Evolutionary conservation across 176 grass and related monocot species (phyloP).

Genomic region (Bothriochloa decipiens): DNA sequence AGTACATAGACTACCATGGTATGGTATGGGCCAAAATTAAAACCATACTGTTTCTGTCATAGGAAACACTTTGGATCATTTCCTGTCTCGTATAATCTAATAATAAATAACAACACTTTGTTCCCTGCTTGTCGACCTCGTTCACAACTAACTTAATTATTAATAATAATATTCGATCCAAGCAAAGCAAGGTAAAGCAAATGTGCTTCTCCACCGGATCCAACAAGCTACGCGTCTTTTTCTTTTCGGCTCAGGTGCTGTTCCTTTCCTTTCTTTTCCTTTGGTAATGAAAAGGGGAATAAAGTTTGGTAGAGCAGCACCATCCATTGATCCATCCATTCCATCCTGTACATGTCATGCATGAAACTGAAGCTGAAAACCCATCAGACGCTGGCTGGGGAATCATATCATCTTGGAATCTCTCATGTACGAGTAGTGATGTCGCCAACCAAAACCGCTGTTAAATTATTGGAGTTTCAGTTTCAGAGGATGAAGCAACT

Average conservation of each 20-base stretch:
- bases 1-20: too few relatives aligned
- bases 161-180: too few relatives aligned
- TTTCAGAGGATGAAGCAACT: constrained; percentile 6
- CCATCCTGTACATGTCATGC: not conserved
- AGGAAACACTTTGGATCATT: too few relatives aligned
- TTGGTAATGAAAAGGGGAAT: not conserved
- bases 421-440: not conserved
- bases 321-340: too few relatives aligned
- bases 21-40: too few relatives aligned
- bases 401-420: not conserved
- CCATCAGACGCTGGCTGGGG: not conserved
- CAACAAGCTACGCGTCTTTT: not conserved
- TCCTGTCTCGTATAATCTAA: too few relatives aligned
- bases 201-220: not conserved
- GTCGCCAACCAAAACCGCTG: too few relatives aligned
- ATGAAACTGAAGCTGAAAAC: not conserved
- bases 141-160: too few relatives aligned
- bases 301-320: constrained; percentile 27
- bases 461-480: not conserved
- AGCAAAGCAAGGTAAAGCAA: too few relatives aligned
- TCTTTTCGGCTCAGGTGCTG: not conserved
- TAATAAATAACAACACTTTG: too few relatives aligned
- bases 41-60: too few relatives aligned
- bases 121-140: too few relatives aligned
- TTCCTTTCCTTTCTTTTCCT: not conserved